Conservation (phyloP, 2,329 filamentous ascomycete genomes). For the Colletotrichum musicola region DNA sequence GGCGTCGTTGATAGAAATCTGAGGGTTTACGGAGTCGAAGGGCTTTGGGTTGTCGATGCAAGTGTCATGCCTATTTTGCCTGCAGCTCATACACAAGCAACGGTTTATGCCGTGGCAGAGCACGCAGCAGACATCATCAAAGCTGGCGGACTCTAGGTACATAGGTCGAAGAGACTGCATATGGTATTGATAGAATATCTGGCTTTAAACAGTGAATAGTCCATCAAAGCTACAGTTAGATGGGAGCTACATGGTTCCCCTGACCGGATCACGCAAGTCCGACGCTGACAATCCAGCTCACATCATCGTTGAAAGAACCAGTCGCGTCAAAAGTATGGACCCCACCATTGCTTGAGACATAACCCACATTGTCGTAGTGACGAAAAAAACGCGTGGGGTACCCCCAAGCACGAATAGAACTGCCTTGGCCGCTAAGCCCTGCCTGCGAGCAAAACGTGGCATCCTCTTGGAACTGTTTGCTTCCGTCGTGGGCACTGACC, state of each 20-base stretch:
- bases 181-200: too few relatives aligned
- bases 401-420: constrained; percentile 67
- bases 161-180: too few relatives aligned
- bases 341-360: constrained; percentile 67
- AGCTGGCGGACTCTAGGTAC: constrained; percentile 44
- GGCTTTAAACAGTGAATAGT: too few relatives aligned
- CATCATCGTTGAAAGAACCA: constrained; percentile 65
- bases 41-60: constrained; percentile 52
- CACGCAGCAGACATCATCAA: constrained; percentile 49
- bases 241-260: too few relatives aligned
- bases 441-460: constrained; percentile 72
- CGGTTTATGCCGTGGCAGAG: constrained; percentile 48
- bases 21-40: constrained; percentile 50
- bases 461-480: constrained; percentile 70
- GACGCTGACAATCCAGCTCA: constrained; percentile 60
- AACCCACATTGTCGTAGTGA: constrained; percentile 62
- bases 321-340: constrained; percentile 66
- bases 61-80: constrained; percentile 51
- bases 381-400: constrained; percentile 71
- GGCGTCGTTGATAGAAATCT: constrained; percentile 51
- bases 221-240: too few relatives aligned
- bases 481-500: constrained; percentile 64
- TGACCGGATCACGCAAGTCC: too few relatives aligned
- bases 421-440: constrained; percentile 64
- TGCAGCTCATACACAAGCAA: constrained; percentile 48